These are phyloP conservation scores for Scleroderma bovista DNA, from an alignment of 768 basidiomycete species.

Conservation along the genomic window DNA sequence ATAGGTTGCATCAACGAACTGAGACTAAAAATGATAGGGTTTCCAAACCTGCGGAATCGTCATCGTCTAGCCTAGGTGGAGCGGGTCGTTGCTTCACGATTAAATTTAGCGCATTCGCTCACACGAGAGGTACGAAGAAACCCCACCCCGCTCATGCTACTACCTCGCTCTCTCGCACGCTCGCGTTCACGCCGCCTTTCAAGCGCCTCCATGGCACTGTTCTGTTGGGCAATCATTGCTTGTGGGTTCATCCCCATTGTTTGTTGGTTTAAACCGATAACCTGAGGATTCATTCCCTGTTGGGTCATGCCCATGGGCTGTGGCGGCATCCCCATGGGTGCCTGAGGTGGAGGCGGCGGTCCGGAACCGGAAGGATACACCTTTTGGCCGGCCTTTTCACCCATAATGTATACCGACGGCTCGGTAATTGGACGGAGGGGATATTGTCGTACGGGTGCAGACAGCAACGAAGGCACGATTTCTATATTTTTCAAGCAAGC, in stretches of 20 bases:
- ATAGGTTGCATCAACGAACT: not conserved
- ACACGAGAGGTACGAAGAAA: not conserved
- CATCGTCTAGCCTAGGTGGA: conserved; percentile 40
- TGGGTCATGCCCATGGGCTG: conserved; percentile 21
- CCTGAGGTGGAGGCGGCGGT: conserved; percentile 26
- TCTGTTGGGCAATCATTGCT: conserved; percentile 70
- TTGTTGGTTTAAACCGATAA: conserved; percentile 17
- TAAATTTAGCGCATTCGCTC: not conserved
- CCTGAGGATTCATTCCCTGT: conserved; percentile 22
- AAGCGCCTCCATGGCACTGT: conserved; percentile 62
- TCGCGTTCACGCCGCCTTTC: conserved; percentile 62
- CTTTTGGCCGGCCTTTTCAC: conserved; percentile 71
- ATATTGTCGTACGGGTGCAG: conserved; percentile 62
- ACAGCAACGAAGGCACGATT: conserved; percentile 51
- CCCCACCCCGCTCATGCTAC: conserved; percentile 37
- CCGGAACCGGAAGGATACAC: conserved; percentile 34
- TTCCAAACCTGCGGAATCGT: conserved; percentile 58
- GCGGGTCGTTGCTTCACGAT: conserved; percentile 23
- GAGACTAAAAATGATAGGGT: not conserved
- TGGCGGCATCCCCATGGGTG: conserved; percentile 18
- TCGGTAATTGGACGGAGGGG: conserved; percentile 66
- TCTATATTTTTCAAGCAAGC: conserved; percentile 33
- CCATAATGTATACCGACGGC: conserved; percentile 62
- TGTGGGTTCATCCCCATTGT: conserved; percentile 36
- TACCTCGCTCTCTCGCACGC: conserved; percentile 43